Base-by-base conservation (phyloP, 2,329 filamentous ascomycete genomes). In the Xylariaceae sp. region DNA sequence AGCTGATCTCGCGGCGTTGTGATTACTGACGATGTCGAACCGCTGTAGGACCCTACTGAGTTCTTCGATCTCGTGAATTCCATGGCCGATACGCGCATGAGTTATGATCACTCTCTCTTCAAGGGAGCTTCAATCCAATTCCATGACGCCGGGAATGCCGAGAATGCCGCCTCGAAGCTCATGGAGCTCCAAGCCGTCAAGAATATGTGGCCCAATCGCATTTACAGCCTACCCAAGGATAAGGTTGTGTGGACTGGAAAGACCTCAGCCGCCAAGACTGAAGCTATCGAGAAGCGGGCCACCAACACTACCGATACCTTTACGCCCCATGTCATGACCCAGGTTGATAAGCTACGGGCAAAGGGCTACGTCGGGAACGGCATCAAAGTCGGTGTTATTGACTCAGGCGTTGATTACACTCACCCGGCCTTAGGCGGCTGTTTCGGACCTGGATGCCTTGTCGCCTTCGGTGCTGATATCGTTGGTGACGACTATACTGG, bases 361-460 rank as follows among this genome's bases (percentile, higher is more conserved):
- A 63, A 74, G 50, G 77, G 76, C 1, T 55, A 75, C 47, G 74
- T 69, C 0, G 78, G 78, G 35, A 71, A 72, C 56, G 77, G 77
- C 12, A 67, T 80, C 65, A 78, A 75, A 53, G 67, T 82, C 61
- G 78, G 68, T 38, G 66, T 82, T 11, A 68, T 82, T 27, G 78
- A 81, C 59, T 77, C 72, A 18, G 78, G 78, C 60, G 75, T 83
- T 42, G 83, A 86, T 61, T 86, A 85, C 60, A 74, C 68, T 1
- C 82, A 86, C 58, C 78, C 81, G 1, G 79, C 80, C 27, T 74
- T 87, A 0, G 83, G 83, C 33, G 81, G 81, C 42, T 82, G 82
- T 59, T 85, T 85, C 60, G 83, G 83, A 2, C 59, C 71, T 1
- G 79, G 74, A 11, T 85, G 76, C 56, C 69, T 84, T 38, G 78